Evolutionary conservation across 164 flowering plant species (phyloP).

Genomic region (Vitis riparia): DNA sequence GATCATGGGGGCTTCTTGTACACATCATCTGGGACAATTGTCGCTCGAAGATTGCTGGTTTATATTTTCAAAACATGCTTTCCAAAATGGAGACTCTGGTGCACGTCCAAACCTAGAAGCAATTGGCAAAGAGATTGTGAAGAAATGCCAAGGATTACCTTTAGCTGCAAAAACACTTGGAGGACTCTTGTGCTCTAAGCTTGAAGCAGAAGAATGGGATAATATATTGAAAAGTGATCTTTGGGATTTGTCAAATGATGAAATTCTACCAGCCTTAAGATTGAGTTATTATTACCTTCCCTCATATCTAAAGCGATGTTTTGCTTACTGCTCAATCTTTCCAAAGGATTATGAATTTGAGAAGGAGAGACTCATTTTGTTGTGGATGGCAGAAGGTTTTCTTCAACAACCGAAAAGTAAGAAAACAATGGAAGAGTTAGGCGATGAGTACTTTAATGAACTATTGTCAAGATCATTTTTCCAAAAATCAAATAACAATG

Average conservation of each 20-base stretch:
- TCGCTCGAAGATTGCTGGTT: neutral
- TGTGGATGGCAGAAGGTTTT: constrained; percentile 7
- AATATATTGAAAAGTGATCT: neutral
- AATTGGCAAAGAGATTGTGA: constrained; percentile 1
- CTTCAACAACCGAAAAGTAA: neutral
- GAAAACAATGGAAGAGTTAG: neutral
- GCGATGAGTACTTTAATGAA: neutral
- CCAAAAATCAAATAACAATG: too few species aligned
- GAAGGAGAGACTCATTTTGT: neutral
- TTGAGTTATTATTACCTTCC: too few species aligned
- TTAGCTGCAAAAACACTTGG: constrained; percentile 7
- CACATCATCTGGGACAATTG: neutral
- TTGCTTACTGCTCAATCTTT: too few species aligned
- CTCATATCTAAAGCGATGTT: too few species aligned
- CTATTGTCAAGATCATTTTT: neutral
- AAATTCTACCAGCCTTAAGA: too few species aligned
- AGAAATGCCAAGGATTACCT: neutral
- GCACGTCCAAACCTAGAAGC: neutral
- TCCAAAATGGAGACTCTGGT: neutral
- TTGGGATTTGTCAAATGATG: neutral
- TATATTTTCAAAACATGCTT: neutral
- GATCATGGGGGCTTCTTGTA: neutral
- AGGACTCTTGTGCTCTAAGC: neutral
- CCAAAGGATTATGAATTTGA: neutral
- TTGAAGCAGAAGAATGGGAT: neutral